These are phyloP conservation scores for Didymella sp. DNA, from an alignment of 2,329 filamentous ascomycete species.

Conservation along the genomic window DNA sequence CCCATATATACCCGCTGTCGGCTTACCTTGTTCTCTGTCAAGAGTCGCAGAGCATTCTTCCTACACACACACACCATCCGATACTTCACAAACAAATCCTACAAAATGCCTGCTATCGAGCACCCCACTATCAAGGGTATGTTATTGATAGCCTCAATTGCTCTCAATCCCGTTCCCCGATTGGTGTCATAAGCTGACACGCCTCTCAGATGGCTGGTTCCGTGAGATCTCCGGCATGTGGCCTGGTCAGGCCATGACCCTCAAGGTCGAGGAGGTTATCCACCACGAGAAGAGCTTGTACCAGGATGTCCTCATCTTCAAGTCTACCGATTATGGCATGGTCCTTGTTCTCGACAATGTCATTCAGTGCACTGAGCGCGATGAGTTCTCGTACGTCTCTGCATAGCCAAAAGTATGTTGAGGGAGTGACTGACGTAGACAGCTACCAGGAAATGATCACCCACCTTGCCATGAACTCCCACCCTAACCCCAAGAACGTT, in stretches of 20 bases:
- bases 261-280: constrained; percentile 86
- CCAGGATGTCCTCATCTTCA: constrained; percentile 98
- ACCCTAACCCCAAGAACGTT: constrained; percentile 98
- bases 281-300: constrained; percentile 99
- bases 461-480: constrained; percentile 96
- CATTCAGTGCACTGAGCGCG: constrained; percentile 97
- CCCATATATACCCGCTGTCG: constrained; percentile 30
- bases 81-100: constrained; percentile 9
- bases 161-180: neutral
- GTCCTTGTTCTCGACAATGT: constrained; percentile 98
- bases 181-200: constrained; percentile 11
- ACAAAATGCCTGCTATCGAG: constrained; percentile 70
- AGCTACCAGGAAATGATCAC: constrained; percentile 99
- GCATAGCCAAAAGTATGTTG: neutral
- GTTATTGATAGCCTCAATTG: neutral
- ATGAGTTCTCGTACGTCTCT: constrained; percentile 82
- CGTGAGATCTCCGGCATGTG: constrained; percentile 98
- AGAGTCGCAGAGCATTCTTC: constrained; percentile 10
- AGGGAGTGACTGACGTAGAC: constrained; percentile 26
- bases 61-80: constrained; percentile 4
- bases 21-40: constrained; percentile 19
- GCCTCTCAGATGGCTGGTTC: constrained; percentile 93
- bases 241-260: constrained; percentile 98
- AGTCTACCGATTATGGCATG: constrained; percentile 95
- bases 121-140: constrained; percentile 80